These are phyloP conservation scores for Cadophora gregata DNA, from an alignment of 2,329 filamentous ascomycete species.

Conservation along the genomic window DNA sequence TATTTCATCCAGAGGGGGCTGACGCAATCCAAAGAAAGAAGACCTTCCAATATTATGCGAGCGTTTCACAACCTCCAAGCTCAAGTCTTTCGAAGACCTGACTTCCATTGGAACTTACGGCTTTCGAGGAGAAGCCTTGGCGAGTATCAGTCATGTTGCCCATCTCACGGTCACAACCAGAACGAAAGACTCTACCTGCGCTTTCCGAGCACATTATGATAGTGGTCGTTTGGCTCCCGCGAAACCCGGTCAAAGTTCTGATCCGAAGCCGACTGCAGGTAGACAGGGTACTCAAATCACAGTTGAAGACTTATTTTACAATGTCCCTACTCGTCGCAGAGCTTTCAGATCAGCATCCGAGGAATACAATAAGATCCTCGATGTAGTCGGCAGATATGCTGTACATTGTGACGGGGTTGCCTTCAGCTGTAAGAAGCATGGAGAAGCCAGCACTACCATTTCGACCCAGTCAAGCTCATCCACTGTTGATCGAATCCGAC, in stretches of 20 bases:
- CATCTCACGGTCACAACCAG: constrained; percentile 95
- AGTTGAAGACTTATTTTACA: constrained; percentile 97
- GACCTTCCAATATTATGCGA: constrained; percentile 93
- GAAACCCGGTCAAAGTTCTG: constrained; percentile 85
- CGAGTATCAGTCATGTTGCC: constrained; percentile 98
- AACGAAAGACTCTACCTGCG: constrained; percentile 84
- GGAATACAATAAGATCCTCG: constrained; percentile 97
- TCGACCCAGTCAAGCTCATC: constrained; percentile 77
- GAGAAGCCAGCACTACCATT: constrained; percentile 82
- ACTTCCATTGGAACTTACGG: constrained; percentile 91
- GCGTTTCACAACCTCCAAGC: constrained; percentile 94
- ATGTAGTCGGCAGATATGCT: constrained; percentile 91
- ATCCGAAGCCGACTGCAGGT: constrained; percentile 87
- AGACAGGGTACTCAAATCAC: constrained; percentile 92
- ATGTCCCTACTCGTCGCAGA: constrained; percentile 83
- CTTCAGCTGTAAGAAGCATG: constrained; percentile 96
- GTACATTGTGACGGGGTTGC: constrained; percentile 90
- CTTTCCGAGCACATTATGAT: constrained; percentile 88
- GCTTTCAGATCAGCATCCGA: constrained; percentile 92
- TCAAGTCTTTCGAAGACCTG: constrained; percentile 92
- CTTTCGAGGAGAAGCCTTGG: constrained; percentile 95
- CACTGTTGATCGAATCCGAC: constrained; percentile 82
- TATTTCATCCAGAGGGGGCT: not conserved
- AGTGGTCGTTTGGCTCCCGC: constrained; percentile 80
- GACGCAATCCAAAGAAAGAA: constrained; percentile 67